Evolutionary conservation across 2,329 filamentous ascomycete species (phyloP).

Genomic region (Phialophora expanda): DNA sequence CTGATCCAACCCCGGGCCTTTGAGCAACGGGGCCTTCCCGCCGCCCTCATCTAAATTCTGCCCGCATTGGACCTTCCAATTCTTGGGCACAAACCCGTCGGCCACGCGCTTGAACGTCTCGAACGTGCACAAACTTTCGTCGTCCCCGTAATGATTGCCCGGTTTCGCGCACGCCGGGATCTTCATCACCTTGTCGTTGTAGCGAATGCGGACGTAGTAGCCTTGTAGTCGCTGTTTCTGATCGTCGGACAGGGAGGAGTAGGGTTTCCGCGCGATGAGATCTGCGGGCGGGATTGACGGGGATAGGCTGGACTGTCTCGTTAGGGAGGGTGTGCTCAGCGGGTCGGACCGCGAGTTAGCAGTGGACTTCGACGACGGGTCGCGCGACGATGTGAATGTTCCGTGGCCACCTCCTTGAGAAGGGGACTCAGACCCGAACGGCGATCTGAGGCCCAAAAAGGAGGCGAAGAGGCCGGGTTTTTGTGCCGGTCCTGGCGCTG

Average conservation of each 20-base stretch:
- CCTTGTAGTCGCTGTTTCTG: constrained; percentile 69
- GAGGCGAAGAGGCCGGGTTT: constrained; percentile 36
- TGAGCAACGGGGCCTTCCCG: neutral
- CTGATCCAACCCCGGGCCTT: constrained; percentile 22
- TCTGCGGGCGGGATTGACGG: constrained; percentile 29
- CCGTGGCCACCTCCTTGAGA: neutral
- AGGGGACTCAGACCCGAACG: constrained; percentile 20
- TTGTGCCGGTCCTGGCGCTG: neutral
- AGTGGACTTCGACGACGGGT: constrained; percentile 21
- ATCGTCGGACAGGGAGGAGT: constrained; percentile 59
- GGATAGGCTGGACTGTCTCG: constrained; percentile 27
- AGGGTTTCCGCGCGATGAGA: constrained; percentile 65
- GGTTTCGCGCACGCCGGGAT: constrained; percentile 78
- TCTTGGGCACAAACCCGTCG: constrained; percentile 81
- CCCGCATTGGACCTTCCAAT: constrained; percentile 73
- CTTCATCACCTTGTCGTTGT: constrained; percentile 82
- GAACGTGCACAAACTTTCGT: constrained; percentile 89
- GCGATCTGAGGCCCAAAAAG: constrained; percentile 42
- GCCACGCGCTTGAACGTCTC: constrained; percentile 91
- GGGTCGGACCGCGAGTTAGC: constrained; percentile 27
- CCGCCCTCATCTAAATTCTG: constrained; percentile 57
- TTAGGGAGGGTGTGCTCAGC: constrained; percentile 38
- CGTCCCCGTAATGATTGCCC: constrained; percentile 83
- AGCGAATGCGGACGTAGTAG: constrained; percentile 87
- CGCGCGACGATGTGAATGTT: constrained; percentile 1